Base-by-base conservation (phyloP, 805 yeast species). In the Wickerhamiella allomyrinae region DNA sequence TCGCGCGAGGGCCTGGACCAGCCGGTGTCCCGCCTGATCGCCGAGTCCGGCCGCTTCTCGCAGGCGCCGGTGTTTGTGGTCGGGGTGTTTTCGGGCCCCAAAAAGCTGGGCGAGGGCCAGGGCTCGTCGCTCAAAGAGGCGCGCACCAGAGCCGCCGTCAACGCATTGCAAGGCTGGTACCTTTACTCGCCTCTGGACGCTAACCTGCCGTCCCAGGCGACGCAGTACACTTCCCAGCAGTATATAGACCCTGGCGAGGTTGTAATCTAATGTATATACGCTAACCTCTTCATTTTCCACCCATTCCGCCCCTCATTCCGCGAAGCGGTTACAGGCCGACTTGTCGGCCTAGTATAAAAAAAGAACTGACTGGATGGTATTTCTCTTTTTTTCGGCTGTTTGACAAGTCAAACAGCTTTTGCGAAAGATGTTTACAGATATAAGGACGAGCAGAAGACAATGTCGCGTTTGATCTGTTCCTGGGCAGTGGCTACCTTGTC, bases 381-480 rank as follows among this genome's bases (percentile, higher is more conserved):
- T n/a, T n/a, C n/a, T n/a, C n/a, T n/a, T n/a, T n/a, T n/a, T n/a
- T n/a, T n/a, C n/a, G n/a, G n/a, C n/a, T n/a, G n/a, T n/a, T n/a
- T n/a, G n/a, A n/a, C n/a, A n/a, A n/a, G n/a, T n/a, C n/a, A n/a
- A n/a, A n/a, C n/a, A n/a, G n/a, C n/a, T n/a, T 10, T 14, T 20
- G 5, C 34, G 5, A 31, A 11, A 13, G 3, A 5, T 13, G 17
- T 8, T 48, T 68, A 87, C 50, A 89, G 65, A 57, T 91, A 91
- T 46, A 91, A 71, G 44, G 95, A 82, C 3, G 97, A 96, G 58
- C 97, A 91, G 62, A 91, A 91, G 0, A 91, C 97, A 52, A 91
- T 91, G 59, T 91, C 98, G 54, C 99, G 76, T 63, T 89, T 89
- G 57, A 91, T 91, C 59, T 76, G 74, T 57, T 91, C 97, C 62